Evolutionary conservation across 352 stramenopile species (phyloP).

Genomic region (Globisporangium nodosum): DNA sequence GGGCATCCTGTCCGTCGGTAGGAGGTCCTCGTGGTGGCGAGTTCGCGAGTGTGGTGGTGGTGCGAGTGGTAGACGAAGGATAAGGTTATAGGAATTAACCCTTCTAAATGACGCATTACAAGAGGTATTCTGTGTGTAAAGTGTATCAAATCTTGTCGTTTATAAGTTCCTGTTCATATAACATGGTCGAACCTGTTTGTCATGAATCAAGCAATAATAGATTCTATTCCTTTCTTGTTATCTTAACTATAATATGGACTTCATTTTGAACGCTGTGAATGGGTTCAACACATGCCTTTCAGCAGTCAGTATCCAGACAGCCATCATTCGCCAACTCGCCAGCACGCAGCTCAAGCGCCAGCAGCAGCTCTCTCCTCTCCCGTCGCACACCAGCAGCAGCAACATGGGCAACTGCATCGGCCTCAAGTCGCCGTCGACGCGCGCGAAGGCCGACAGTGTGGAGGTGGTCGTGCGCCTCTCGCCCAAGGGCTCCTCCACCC

Average conservation of each 20-base stretch:
- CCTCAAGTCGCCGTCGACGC: neutral
- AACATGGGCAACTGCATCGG: conserved; percentile 64
- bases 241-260: too few species aligned
- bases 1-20: neutral
- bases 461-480: conserved; percentile 11
- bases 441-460: conserved; percentile 1
- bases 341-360: neutral
- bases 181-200: too few species aligned
- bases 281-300: too few species aligned
- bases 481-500: neutral
- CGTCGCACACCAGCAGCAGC: neutral
- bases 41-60: neutral
- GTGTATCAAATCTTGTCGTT: too few species aligned
- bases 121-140: too few species aligned
- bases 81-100: too few species aligned
- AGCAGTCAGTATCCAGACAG: neutral
- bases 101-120: too few species aligned
- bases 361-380: neutral
- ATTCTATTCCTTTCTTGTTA: too few species aligned
- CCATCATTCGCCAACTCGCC: neutral
- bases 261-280: too few species aligned
- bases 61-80: too few species aligned
- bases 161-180: too few species aligned
- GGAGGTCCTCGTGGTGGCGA: neutral
- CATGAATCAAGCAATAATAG: too few species aligned